Conservation (phyloP, 257 asterid species). For the Phtheirospermum japonicum region DNA sequence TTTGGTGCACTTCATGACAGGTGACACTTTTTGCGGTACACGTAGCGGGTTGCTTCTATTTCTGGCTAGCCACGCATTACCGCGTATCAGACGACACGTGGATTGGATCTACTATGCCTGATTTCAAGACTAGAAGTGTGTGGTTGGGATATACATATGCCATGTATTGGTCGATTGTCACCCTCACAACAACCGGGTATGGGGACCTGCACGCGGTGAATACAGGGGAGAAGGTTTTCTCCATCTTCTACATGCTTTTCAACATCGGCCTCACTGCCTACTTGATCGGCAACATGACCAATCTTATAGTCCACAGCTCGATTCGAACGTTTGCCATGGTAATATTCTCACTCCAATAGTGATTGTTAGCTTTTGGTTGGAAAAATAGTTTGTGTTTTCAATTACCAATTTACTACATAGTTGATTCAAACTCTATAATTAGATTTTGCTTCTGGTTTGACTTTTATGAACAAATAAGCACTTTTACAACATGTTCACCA, state of each 20-base stretch:
- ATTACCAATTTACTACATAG: too few species aligned
- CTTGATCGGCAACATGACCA: slow-evolving; percentile 93
- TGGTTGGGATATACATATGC: slow-evolving; percentile 80
- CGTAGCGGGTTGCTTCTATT: slow-evolving; percentile 85
- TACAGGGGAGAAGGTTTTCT: slow-evolving; percentile 77
- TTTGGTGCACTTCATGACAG: slow-evolving; percentile 34
- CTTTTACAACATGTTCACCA: too few species aligned
- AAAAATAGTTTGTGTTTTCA: too few species aligned
- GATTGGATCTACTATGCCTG: slow-evolving; percentile 65
- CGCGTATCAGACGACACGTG: slow-evolving; percentile 47
- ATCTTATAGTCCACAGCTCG: slow-evolving; percentile 76
- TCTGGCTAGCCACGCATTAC: slow-evolving; percentile 74
- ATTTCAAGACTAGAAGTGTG: slow-evolving; percentile 54
- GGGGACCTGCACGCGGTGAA: slow-evolving; percentile 85
- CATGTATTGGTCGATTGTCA: slow-evolving; percentile 88
- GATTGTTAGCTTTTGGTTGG: too few species aligned
- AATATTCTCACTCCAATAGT: slow-evolving; percentile 17
- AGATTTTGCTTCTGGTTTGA: too few species aligned
- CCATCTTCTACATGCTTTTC: slow-evolving; percentile 89
- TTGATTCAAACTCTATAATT: too few species aligned
- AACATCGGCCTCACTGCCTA: slow-evolving; percentile 94
- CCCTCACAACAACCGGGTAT: slow-evolving; percentile 88
- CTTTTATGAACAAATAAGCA: too few species aligned
- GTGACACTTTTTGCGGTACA: slow-evolving; percentile 84
- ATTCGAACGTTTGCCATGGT: slow-evolving; percentile 78